These are phyloP conservation scores for Nothophytophthora sp. DNA, from an alignment of 352 stramenopile species.

Conservation along the genomic window DNA sequence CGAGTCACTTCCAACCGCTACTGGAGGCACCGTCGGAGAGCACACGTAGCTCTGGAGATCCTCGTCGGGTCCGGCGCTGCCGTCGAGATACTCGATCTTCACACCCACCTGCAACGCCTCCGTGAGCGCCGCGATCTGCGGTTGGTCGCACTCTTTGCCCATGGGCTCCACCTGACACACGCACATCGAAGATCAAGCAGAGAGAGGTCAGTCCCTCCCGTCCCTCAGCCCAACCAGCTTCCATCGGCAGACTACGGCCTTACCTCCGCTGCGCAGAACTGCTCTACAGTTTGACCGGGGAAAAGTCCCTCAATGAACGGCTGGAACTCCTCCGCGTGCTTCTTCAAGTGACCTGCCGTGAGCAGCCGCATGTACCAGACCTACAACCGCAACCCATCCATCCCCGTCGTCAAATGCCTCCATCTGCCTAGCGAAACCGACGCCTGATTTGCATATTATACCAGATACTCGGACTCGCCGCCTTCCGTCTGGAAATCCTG, in stretches of 20 bases:
- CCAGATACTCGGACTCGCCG: slow-evolving; percentile 84
- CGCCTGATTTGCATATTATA: too few relatives aligned
- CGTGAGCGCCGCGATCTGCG: slow-evolving; percentile 92
- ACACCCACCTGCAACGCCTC: slow-evolving; percentile 90
- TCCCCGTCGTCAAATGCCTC: too few relatives aligned
- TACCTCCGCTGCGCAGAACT: slow-evolving; percentile 85
- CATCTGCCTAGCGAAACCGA: too few relatives aligned
- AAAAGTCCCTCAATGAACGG: slow-evolving; percentile 89
- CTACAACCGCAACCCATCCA: too few relatives aligned
- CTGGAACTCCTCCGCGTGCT: slow-evolving; percentile 85
- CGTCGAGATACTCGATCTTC: slow-evolving; percentile 94
- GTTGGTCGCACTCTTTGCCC: slow-evolving; percentile 93
- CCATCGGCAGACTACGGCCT: background rate
- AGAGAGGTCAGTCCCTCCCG: background rate
- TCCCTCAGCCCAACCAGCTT: background rate
- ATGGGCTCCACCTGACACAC: slow-evolving; percentile 95
- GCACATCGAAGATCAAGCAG: too few relatives aligned
- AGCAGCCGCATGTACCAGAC: slow-evolving; percentile 90
- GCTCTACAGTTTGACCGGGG: slow-evolving; percentile 74
- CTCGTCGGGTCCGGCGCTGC: slow-evolving; percentile 47
- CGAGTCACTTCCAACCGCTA: too few relatives aligned
- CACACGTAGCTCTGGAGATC: slow-evolving; percentile 73
- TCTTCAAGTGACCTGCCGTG: slow-evolving; percentile 87
- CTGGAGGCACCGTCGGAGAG: slow-evolving; percentile 20
- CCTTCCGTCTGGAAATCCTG: slow-evolving; percentile 87